These are phyloP conservation scores for Dryas octopetala DNA, from an alignment of 306 rosid species.

Conservation along the genomic window DNA sequence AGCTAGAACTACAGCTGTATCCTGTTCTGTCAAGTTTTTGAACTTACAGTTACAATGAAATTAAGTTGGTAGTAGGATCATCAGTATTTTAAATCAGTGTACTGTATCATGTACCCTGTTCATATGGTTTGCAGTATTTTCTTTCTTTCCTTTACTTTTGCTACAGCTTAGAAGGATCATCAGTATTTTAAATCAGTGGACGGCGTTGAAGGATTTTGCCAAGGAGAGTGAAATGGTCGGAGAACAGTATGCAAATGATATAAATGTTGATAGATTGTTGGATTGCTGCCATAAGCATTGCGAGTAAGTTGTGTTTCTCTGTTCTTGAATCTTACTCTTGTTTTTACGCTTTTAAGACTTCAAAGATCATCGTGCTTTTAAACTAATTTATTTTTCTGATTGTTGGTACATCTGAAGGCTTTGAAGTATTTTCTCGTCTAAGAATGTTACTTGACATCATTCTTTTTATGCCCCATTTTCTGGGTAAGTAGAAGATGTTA, in stretches of 20 bases:
- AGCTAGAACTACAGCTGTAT: conserved; percentile 75
- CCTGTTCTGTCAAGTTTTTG: conserved; percentile 40
- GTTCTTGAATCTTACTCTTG: background rate
- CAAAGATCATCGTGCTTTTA: background rate
- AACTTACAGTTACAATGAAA: background rate
- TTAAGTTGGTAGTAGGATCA: background rate
- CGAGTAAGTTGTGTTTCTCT: conserved; percentile 34
- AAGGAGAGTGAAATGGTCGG: conserved; percentile 27
- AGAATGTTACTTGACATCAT: background rate
- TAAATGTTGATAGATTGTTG: conserved; percentile 50
- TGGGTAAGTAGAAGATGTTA: background rate
- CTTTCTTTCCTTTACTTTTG: conserved; percentile 48
- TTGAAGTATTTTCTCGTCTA: background rate
- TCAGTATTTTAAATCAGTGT: background rate
- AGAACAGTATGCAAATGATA: conserved; percentile 30
- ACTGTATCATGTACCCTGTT: too few species aligned
- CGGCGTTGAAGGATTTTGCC: conserved; percentile 41
- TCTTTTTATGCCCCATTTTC: background rate
- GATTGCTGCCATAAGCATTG: conserved; percentile 58
- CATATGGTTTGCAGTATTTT: conserved; percentile 12
- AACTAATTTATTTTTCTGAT: background rate
- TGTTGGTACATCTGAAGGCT: background rate
- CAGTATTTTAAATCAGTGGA: conserved; percentile 68
- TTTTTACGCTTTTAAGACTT: background rate
- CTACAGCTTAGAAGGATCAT: conserved; percentile 64